Evolutionary conservation across 345 rosid genomes (phyloP).

Genomic region (Trapa bicornis): DNA sequence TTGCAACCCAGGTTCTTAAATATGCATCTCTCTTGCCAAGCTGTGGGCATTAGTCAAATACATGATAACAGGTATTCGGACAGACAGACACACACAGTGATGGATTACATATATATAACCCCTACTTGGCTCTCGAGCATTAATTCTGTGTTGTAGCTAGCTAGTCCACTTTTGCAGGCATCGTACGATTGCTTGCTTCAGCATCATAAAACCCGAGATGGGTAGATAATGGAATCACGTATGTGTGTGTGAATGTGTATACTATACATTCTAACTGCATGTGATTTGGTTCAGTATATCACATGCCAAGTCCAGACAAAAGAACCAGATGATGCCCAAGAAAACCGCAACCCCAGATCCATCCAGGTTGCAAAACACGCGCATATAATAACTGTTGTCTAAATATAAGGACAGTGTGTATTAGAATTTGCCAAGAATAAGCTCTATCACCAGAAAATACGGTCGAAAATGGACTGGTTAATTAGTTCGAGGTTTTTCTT

Average conservation of each 20-base stretch:
- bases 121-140: too few relatives aligned
- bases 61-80: too few relatives aligned
- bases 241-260: background rate
- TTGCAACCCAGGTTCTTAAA: background rate
- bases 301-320: background rate
- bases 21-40: background rate
- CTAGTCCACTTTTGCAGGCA: too few relatives aligned
- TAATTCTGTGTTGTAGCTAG: too few relatives aligned
- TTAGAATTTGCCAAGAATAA: background rate
- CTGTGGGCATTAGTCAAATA: background rate
- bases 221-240: background rate
- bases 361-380: background rate
- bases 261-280: background rate
- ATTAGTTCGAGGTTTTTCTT: background rate
- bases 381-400: too few relatives aligned
- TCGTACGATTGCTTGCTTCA: too few relatives aligned
- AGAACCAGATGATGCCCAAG: background rate
- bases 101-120: background rate
- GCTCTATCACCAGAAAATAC: background rate
- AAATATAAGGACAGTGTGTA: too few relatives aligned
- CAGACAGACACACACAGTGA: background rate
- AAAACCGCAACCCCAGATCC: background rate
- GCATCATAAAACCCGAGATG: background rate
- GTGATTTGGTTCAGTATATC: background rate
- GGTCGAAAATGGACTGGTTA: background rate